phyloP scores from a whole-genome alignment of 1,284 basidiomycete genomes.

The Rhodotorula sp. region DNA sequence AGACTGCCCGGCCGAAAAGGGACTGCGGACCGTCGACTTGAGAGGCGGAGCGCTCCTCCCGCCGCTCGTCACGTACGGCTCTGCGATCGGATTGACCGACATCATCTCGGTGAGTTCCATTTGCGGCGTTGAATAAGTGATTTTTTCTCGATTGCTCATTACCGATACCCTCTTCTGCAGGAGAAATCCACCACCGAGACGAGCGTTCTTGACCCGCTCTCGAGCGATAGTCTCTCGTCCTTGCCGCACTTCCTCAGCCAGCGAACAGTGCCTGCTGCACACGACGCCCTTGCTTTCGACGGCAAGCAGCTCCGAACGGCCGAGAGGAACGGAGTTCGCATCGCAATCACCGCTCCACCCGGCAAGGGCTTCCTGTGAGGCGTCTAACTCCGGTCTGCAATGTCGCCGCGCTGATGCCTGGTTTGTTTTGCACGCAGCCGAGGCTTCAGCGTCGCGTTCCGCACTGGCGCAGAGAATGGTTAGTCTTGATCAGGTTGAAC shows the following conservation, averaged over 20 bases:
- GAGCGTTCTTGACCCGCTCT: conserved; percentile 19
- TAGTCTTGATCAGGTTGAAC: background rate
- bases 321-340: conserved; percentile 59
- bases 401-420: too few relatives aligned
- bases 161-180: background rate
- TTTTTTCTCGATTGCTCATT: too few relatives aligned
- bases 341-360: conserved; percentile 55
- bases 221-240: conserved; percentile 7
- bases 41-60: conserved; percentile 51
- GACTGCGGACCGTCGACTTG: conserved; percentile 49
- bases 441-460: conserved; percentile 61
- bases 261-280: conserved; percentile 52
- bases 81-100: conserved; percentile 51
- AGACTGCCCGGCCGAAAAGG: conserved; percentile 26
- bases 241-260: conserved; percentile 12
- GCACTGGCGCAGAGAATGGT: conserved; percentile 61
- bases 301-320: conserved; percentile 61
- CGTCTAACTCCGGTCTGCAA: conserved; percentile 36
- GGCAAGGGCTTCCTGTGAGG: conserved; percentile 58
- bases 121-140: too few relatives aligned
- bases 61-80: conserved; percentile 51
- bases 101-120: conserved; percentile 42
- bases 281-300: conserved; percentile 70
- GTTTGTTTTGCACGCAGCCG: too few relatives aligned
- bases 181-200: conserved; percentile 26